phyloP scores from a whole-genome alignment of 371 early-diverging fungal genomes.

The Mucor plumbeus region DNA sequence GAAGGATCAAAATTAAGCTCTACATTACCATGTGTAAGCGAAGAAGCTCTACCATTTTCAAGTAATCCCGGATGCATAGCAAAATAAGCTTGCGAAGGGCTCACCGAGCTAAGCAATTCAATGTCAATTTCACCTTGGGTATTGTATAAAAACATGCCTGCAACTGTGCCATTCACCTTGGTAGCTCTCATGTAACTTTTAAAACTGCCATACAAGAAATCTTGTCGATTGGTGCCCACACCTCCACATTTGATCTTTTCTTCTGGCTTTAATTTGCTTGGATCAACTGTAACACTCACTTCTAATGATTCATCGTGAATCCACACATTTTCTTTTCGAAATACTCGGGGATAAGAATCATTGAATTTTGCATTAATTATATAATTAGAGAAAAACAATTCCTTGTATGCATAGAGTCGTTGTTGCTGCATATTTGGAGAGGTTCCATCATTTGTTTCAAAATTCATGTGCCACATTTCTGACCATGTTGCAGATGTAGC shows the following conservation, averaged over 20 bases:
- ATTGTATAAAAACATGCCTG: constrained; percentile 44
- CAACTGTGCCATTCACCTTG: constrained; percentile 40
- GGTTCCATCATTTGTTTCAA: constrained; percentile 31
- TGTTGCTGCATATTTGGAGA: not conserved
- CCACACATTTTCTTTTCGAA: constrained; percentile 34
- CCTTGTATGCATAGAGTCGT: constrained; percentile 16
- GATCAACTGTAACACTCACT: not conserved
- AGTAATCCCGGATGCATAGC: constrained; percentile 48
- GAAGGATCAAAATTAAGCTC: constrained; percentile 34
- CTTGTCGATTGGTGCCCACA: constrained; percentile 25
- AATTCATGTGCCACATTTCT: constrained; percentile 45
- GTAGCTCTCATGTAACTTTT: constrained; percentile 38
- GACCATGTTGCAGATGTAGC: constrained; percentile 31
- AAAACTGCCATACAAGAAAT: constrained; percentile 51
- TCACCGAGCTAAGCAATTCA: constrained; percentile 36
- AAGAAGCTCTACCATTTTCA: constrained; percentile 40
- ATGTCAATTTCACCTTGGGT: constrained; percentile 51
- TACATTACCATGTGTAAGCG: constrained; percentile 36
- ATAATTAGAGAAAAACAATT: constrained; percentile 33
- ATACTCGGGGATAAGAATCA: constrained; percentile 36
- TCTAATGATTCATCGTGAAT: constrained; percentile 28
- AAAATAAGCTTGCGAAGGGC: constrained; percentile 41
- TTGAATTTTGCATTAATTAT: constrained; percentile 34
- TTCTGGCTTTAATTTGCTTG: not conserved
- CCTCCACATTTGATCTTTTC: constrained; percentile 11